Conservation (phyloP, 1,284 basidiomycete genomes). For the Volvariella surrecta region DNA sequence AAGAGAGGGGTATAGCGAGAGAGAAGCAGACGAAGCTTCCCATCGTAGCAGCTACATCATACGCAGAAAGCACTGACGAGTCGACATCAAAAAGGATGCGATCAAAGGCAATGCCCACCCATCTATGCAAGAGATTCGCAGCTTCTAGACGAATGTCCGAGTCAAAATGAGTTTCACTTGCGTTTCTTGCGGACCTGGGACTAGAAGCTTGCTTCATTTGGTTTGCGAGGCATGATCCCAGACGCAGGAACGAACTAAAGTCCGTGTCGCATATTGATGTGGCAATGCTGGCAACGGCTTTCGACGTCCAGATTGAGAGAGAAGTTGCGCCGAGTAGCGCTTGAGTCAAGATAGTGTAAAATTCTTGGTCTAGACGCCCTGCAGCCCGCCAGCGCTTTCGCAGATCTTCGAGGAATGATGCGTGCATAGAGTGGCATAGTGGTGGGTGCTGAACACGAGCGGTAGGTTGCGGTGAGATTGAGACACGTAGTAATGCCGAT, state of each 20-base stretch:
- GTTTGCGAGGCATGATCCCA: not conserved
- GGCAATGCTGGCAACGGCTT: slow-evolving; percentile 16
- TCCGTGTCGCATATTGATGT: slow-evolving; percentile 12
- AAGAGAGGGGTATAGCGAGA: too few species aligned
- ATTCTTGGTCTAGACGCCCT: slow-evolving; percentile 10
- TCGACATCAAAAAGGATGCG: not conserved
- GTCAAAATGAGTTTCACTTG: too few species aligned
- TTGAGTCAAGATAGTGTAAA: slow-evolving; percentile 13
- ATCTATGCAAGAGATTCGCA: not conserved
- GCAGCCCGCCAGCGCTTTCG: slow-evolving; percentile 16
- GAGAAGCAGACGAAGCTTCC: too few species aligned
- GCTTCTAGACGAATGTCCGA: too few species aligned
- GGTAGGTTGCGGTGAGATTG: slow-evolving; percentile 5
- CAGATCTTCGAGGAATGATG: slow-evolving; percentile 23
- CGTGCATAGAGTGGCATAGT: slow-evolving; percentile 34
- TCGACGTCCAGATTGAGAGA: slow-evolving; percentile 16
- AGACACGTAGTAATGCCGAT: slow-evolving; percentile 22
- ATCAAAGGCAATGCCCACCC: slow-evolving; percentile 1
- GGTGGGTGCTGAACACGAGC: slow-evolving; percentile 13
- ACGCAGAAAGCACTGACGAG: not conserved
- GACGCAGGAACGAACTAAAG: slow-evolving; percentile 12
- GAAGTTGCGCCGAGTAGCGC: slow-evolving; percentile 11
- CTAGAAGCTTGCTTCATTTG: too few species aligned
- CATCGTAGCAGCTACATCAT: too few species aligned
- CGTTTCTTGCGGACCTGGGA: too few species aligned